These are phyloP conservation scores for Vitis amurensis DNA, from an alignment of 164 flowering plant genomes.

Conservation along the genomic window DNA sequence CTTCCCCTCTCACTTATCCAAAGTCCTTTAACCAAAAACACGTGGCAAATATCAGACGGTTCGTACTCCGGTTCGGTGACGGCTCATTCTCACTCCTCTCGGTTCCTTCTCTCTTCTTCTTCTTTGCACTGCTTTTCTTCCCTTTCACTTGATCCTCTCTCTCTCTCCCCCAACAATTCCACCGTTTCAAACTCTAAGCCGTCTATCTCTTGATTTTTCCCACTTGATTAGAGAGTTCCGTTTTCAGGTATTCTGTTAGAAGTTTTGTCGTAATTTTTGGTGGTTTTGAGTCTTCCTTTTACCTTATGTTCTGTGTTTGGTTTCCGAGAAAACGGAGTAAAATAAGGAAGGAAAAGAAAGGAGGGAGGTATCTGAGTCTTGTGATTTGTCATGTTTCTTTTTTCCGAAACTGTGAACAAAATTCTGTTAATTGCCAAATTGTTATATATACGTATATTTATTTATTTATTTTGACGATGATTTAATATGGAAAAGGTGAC, in stretches of 20 bases:
- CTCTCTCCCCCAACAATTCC: not conserved
- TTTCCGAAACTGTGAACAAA: no score
- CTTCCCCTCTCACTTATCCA: not conserved
- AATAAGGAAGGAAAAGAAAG: not conserved
- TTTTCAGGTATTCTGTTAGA: not conserved
- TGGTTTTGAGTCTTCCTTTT: not conserved
- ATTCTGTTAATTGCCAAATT: no score
- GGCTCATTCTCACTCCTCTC: not conserved
- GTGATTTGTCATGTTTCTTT: no score
- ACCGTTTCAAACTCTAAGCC: not conserved
- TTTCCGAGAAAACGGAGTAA: not conserved
- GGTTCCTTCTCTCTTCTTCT: not conserved
- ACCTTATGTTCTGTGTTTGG: not conserved
- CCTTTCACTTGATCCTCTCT: not conserved
- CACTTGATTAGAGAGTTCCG: slow-evolving; percentile 1
- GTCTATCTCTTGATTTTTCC: not conserved
- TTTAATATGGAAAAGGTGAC: no score
- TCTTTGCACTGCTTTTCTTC: not conserved
- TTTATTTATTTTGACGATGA: no score
- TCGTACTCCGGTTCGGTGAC: not conserved
- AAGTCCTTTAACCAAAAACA: not conserved
- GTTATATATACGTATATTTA: no score
- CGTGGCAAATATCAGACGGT: slow-evolving; percentile 1
- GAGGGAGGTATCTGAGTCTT: no score
- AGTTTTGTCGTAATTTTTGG: not conserved